Evolutionary conservation across 2,329 filamentous ascomycete genomes (phyloP), one percentile per base, ranked within the genome.

Genomic region (Ophiostoma ulmi): DNA sequence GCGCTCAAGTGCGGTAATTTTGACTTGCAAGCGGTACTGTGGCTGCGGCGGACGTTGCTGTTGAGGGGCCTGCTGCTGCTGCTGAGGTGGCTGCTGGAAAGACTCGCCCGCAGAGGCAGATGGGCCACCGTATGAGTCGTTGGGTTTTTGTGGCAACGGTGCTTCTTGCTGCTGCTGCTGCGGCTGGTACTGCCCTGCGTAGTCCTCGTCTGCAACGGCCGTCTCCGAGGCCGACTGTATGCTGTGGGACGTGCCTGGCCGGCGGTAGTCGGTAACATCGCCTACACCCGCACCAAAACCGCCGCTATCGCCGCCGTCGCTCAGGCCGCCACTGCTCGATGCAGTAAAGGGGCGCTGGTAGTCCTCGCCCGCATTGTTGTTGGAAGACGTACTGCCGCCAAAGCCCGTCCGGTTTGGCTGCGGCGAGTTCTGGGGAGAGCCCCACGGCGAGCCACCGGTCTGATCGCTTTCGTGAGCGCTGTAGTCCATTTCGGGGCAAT

Each of bases 1-100:
- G 72, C 95, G 87, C 81, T 99, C 95, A 67, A 99, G 83, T 1
- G 91, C 93, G 0, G 94, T 97, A 74, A 99, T 93, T 83, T 98
- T 99, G 65, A 91, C 93, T 78, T 97, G 93, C 52, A 99, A 86
- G 80, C 92, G 94, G 80, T 91, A 94, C 73, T 90, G 93, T 3
- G 87, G 88, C 70, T 83, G 83, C 72, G 52, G 52, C 13, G 52
- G 52, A 58, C 82, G 81, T 69, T 80, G 78, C 65, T 81, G 80
- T 26, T 70, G 71, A 48, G 44, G 44, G 17, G 44, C 31, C 52
- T 73, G 66, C 70, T 58, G 73, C 71, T 22, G 73, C 38, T 22
- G 69, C 69, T 61, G 26, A 17, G 39, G 64, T 31, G 22, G 26
- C 31, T 69, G 48, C n/a, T 63, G 64, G 26, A 66, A 66, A 31